phyloP scores from a whole-genome alignment of 208 protist species.

The Spongospora subterranea region DNA sequence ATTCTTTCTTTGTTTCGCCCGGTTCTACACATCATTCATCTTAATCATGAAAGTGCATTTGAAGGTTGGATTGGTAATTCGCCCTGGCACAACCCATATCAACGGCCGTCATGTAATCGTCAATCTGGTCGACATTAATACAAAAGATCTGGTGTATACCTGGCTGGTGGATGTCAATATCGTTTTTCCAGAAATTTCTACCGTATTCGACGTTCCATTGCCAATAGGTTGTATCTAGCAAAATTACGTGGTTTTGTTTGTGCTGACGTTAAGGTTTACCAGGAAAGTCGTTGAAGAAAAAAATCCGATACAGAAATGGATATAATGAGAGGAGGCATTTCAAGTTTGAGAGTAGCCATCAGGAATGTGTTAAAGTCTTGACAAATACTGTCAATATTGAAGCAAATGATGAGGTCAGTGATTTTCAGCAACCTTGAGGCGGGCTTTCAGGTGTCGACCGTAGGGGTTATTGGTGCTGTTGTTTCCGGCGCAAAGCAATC shows the following conservation, averaged over 20 bases:
- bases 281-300: constrained; percentile 11
- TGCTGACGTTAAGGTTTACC: background rate
- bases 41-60: background rate
- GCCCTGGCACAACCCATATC: background rate
- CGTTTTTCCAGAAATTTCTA: background rate
- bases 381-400: background rate
- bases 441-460: background rate
- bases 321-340: constrained; percentile 3
- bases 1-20: background rate
- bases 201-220: constrained; percentile 20
- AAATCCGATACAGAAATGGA: constrained; percentile 47
- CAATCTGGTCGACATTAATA: background rate
- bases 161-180: constrained; percentile 28
- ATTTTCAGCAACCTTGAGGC: background rate
- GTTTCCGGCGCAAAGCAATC: constrained; percentile 10
- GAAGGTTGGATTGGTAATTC: constrained; percentile 15
- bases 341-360: constrained; percentile 56
- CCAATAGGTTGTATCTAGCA: background rate
- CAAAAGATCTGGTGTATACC: background rate
- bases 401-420: constrained; percentile 19
- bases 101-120: constrained; percentile 2
- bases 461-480: constrained; percentile 3
- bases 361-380: background rate
- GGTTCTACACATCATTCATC: no score
- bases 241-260: background rate